Evolutionary conservation across 768 basidiomycete genomes (phyloP).

Genomic region (Phaffia australis): DNA sequence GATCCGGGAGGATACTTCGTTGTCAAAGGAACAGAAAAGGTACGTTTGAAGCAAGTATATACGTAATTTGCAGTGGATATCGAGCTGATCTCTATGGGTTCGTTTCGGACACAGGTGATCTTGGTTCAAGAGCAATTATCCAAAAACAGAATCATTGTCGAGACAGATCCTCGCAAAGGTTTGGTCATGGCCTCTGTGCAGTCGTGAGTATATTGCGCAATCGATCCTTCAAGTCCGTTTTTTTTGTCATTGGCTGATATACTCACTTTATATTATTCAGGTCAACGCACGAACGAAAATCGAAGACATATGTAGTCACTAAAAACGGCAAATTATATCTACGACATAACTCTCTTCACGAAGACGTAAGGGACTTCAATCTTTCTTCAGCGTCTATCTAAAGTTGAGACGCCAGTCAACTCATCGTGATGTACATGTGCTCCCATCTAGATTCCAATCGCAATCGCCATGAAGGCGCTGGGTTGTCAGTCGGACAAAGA

Average conservation of each 20-base stretch:
- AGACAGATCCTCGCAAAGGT: conserved; percentile 79
- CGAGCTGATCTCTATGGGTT: neutral
- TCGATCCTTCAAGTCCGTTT: neutral
- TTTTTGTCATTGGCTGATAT: conserved; percentile 10
- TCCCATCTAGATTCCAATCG: conserved; percentile 59
- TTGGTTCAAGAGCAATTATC: conserved; percentile 96
- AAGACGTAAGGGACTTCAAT: conserved; percentile 45
- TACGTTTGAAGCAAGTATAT: neutral
- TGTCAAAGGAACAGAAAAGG: conserved; percentile 95
- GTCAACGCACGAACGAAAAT: conserved; percentile 54
- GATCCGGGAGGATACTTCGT: conserved; percentile 99
- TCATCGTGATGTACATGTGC: neutral
- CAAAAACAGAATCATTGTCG: conserved; percentile 98
- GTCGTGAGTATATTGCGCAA: conserved; percentile 51
- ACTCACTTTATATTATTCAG: conserved; percentile 46
- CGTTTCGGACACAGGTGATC: conserved; percentile 50
- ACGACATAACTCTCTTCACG: conserved; percentile 92
- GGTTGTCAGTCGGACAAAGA: conserved; percentile 97
- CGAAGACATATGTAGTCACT: conserved; percentile 93
- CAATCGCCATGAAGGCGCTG: conserved; percentile 88
- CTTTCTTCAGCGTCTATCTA: neutral
- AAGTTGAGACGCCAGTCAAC: neutral
- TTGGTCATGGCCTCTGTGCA: conserved; percentile 90
- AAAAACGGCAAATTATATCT: conserved; percentile 93
- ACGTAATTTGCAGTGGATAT: neutral